Conservation (phyloP, 257 asterid genomes). For the Ocimum tenuiflorum region DNA sequence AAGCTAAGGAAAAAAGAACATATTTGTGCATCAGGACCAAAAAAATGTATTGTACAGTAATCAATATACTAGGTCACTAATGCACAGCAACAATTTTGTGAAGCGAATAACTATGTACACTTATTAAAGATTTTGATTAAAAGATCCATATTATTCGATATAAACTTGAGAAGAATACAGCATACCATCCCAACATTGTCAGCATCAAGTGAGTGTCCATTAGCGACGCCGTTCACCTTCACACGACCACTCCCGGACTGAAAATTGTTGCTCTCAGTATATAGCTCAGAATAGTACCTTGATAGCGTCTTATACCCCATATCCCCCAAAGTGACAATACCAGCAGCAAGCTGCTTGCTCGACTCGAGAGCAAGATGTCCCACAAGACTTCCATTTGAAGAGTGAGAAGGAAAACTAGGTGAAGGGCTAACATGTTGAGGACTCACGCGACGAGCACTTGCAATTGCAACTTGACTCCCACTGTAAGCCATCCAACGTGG, state of each 20-base stretch:
- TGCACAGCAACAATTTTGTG: not conserved
- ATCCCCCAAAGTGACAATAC: slow-evolving; percentile 82
- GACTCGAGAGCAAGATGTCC: slow-evolving; percentile 97
- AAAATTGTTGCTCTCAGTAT: slow-evolving; percentile 53
- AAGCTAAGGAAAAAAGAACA: slow-evolving; percentile 2
- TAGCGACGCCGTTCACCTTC: slow-evolving; percentile 41
- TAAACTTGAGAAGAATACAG: not conserved
- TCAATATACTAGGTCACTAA: not conserved
- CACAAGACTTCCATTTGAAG: slow-evolving; percentile 73
- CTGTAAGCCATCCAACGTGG: slow-evolving; percentile 96
- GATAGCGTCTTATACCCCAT: slow-evolving; percentile 78
- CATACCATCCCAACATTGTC: slow-evolving; percentile 85
- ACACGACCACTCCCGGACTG: slow-evolving; percentile 41
- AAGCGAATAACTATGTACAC: not conserved
- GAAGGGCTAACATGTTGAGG: slow-evolving; percentile 72
- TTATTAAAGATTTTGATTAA: not conserved
- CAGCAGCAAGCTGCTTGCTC: slow-evolving; percentile 89
- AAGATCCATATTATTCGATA: not conserved
- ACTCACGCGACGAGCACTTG: slow-evolving; percentile 58
- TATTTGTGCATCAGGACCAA: not conserved
- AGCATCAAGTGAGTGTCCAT: slow-evolving; percentile 50
- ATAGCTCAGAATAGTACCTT: slow-evolving; percentile 72
- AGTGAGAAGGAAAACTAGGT: slow-evolving; percentile 43
- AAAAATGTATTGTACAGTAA: not conserved
- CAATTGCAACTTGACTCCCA: slow-evolving; percentile 62